Evolutionary conservation across 2,329 filamentous ascomycete genomes (phyloP), one percentile per base, ranked within the genome.

Genomic region (Fusarium succisae): DNA sequence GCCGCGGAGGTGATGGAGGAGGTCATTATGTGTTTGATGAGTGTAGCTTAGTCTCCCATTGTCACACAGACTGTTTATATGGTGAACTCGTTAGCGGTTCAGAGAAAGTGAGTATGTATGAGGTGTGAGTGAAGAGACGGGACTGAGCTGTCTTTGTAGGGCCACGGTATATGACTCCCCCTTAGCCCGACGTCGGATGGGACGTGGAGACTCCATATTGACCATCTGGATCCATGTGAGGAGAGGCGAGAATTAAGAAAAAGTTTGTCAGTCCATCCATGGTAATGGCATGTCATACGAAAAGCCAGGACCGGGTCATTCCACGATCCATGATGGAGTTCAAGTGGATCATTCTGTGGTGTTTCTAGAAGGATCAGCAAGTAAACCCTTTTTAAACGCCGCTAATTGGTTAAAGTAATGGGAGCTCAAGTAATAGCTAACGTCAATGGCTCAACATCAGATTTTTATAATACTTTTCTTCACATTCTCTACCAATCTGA

Each of bases 231-330:
- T 47, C 38, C 41, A 68, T 58, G 56, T 60, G 61, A 60, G 41
- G 45, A 75, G 63, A 75, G 70, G 62, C 69, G 37, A 70, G 58
- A 22, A 37, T 26, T 30, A 13, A 28, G 28, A 50, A 70, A 76
- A 76, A 76, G 62, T 76, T 57, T 74, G 70, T 74, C 73, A 66
- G 63, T 76, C 63, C 44, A 67, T 66, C 60, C 44, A 67, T 66
- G 65, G 61, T 55, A 71, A 50, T 50, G 47, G 47, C 17, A 20
- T 76, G 70, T 69, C 73, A 76, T 71, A 51, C 55, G 66, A 48
- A 63, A 43, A 51, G 53, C 47, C 30, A 50, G 41, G 50, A 38
- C 24, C 58, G 69, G 69, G 44, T 44, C 55, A 43, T 44, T 73
- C 41, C 39, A 69, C 54, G 72, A 74, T 74, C 72, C 68, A 75